These are phyloP conservation scores for Chionographis japonica DNA, from an alignment of 106 monocot genomes.

Conservation along the genomic window DNA sequence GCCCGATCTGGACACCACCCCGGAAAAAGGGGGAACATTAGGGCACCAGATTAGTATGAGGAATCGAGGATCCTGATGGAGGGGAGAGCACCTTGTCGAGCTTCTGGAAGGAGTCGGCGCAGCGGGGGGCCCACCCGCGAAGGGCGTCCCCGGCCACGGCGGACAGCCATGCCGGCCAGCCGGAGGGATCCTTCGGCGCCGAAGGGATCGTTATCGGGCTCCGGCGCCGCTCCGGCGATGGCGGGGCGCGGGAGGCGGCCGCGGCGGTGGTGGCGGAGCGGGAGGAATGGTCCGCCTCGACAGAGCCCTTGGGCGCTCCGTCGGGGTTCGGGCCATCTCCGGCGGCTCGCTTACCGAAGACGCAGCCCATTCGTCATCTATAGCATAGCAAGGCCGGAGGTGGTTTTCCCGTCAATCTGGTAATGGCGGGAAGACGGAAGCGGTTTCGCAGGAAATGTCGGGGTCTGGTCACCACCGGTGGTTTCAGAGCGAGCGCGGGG, in stretches of 20 bases:
- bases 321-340: no score
- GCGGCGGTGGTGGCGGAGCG: neutral
- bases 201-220: neutral
- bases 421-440: neutral
- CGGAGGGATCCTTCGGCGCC: neutral
- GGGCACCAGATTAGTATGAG: no score
- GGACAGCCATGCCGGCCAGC: constrained; percentile 57
- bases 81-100: constrained; percentile 36
- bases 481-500: neutral
- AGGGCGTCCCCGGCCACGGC: constrained; percentile 54
- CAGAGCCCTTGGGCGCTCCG: no score
- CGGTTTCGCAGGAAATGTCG: neutral
- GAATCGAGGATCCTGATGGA: neutral
- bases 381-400: neutral
- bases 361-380: constrained; percentile 20
- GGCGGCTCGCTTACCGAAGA: constrained; percentile 14
- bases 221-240: neutral
- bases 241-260: neutral
- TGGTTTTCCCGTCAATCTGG: neutral
- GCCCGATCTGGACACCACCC: constrained; percentile 47
- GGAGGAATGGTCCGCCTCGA: no score
- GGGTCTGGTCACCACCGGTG: neutral
- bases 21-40: no score
- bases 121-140: constrained; percentile 41
- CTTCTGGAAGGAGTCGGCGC: constrained; percentile 57